A percentile compares a stretch with the other conserved stretches of the same genome.
Conservation (phyloP, 441 rosid species). For the Sinapis alba region DNA sequence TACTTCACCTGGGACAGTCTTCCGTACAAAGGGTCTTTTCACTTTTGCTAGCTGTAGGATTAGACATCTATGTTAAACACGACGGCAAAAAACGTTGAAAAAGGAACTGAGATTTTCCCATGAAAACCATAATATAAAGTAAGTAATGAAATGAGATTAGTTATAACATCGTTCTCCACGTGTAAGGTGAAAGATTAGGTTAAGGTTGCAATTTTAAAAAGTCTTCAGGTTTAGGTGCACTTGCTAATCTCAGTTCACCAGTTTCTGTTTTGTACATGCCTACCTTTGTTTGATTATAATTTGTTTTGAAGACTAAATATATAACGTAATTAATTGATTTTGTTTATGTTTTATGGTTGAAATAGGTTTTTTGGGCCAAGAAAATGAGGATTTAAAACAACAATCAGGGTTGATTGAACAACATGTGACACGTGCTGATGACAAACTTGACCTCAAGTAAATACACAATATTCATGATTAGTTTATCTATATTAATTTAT, state of each 20-base stretch:
- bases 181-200: constrained; percentile 31
- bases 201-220: constrained; percentile 6
- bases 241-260: constrained; percentile 34
- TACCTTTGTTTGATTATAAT: constrained; percentile 10
- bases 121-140: constrained; percentile 18
- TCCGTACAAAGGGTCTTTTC: constrained; percentile 27
- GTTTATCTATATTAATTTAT: not conserved
- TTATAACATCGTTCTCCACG: constrained; percentile 30
- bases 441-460: constrained; percentile 58
- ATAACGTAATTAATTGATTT: constrained; percentile 7
- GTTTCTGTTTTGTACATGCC: constrained; percentile 24
- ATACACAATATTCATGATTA: constrained; percentile 8
- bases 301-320: not conserved
- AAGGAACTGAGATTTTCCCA: constrained; percentile 6
- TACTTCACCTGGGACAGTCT: constrained; percentile 26
- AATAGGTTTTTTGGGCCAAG: constrained; percentile 55
- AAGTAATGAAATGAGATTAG: constrained; percentile 25
- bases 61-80: constrained; percentile 31
- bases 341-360: constrained; percentile 36
- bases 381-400: constrained; percentile 44
- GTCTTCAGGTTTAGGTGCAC: constrained; percentile 42
- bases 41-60: constrained; percentile 38
- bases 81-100: constrained; percentile 38
- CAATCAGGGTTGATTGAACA: constrained; percentile 26
- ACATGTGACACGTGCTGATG: constrained; percentile 36